Percentiles rank a stretch among this genome's conserved stretches.
Evolutionary conservation across 148 eudicot genomes (phyloP).

Genomic region (Vaccinium darrowii): DNA sequence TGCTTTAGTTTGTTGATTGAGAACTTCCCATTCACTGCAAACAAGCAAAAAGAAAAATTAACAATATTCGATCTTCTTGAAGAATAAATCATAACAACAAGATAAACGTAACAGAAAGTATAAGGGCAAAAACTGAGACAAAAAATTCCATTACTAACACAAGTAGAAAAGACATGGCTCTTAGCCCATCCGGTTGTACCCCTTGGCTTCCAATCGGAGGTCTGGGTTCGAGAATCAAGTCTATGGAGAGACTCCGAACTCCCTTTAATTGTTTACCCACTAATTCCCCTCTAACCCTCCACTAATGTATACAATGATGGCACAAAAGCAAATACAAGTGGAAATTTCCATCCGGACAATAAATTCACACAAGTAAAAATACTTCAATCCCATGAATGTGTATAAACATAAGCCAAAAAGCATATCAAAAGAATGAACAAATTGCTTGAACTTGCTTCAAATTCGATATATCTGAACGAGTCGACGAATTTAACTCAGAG

Average conservation of each 20-base stretch:
- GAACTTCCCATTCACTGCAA: constrained; percentile 50
- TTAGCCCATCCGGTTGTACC: too few species aligned
- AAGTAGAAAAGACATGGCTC: background rate
- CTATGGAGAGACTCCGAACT: too few species aligned
- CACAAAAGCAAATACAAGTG: background rate
- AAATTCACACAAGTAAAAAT: background rate
- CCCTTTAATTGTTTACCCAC: too few species aligned
- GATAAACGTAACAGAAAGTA: background rate
- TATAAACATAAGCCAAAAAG: background rate
- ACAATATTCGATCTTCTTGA: background rate
- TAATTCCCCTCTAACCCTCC: too few species aligned
- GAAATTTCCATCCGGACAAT: background rate
- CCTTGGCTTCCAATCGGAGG: too few species aligned
- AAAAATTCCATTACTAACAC: background rate
- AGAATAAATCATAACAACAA: background rate
- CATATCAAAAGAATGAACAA: background rate
- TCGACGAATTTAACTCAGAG: background rate
- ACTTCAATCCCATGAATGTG: background rate
- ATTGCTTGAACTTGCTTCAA: background rate
- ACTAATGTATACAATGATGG: too few species aligned
- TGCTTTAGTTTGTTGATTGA: constrained; percentile 49
- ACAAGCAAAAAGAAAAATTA: background rate
- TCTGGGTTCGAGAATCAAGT: too few species aligned
- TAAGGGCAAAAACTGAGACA: background rate
- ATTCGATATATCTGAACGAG: background rate